Conservation (phyloP, 768 basidiomycete genomes). For the Candolleomyces aberdarensis region DNA sequence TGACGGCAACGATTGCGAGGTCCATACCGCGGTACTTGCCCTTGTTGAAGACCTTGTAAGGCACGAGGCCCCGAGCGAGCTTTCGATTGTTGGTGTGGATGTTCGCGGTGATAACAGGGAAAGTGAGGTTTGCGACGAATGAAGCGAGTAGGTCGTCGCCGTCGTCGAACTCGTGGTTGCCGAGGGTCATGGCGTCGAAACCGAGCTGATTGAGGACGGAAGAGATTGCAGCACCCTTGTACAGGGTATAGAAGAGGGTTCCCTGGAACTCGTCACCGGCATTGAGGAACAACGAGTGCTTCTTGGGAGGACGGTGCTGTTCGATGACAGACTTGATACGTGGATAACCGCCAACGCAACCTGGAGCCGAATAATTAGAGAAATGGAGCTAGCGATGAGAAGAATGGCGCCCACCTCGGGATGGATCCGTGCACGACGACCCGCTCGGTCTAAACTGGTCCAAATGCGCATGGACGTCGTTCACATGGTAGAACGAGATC, state of each 20-base stretch:
- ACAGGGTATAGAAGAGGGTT: slow-evolving; percentile 43
- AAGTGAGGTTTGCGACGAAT: slow-evolving; percentile 38
- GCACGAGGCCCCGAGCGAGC: slow-evolving; percentile 29
- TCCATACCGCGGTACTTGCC: slow-evolving; percentile 20
- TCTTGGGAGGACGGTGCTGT: slow-evolving; percentile 23
- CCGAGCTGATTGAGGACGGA: slow-evolving; percentile 39
- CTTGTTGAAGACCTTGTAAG: slow-evolving; percentile 37
- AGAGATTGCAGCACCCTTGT: slow-evolving; percentile 40
- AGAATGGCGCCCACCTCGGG: slow-evolving; percentile 17
- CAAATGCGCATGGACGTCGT: slow-evolving; percentile 43
- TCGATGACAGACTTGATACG: slow-evolving; percentile 38
- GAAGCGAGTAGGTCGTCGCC: slow-evolving; percentile 36
- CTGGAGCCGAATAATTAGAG: slow-evolving; percentile 9
- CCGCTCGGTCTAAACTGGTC: slow-evolving; percentile 36
- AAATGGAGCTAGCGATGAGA: background rate
- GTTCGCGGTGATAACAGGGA: slow-evolving; percentile 45
- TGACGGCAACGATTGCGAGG: slow-evolving; percentile 40
- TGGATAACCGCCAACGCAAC: slow-evolving; percentile 42
- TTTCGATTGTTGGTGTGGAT: slow-evolving; percentile 33
- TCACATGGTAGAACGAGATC: slow-evolving; percentile 37
- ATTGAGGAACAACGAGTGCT: slow-evolving; percentile 40
- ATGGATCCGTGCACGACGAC: slow-evolving; percentile 32
- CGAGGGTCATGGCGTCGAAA: slow-evolving; percentile 43
- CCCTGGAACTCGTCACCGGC: slow-evolving; percentile 50
- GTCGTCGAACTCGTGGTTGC: slow-evolving; percentile 46